phyloP scores from a whole-genome alignment of 176 grass and related monocot genomes.

The Oryza meridionalis region DNA sequence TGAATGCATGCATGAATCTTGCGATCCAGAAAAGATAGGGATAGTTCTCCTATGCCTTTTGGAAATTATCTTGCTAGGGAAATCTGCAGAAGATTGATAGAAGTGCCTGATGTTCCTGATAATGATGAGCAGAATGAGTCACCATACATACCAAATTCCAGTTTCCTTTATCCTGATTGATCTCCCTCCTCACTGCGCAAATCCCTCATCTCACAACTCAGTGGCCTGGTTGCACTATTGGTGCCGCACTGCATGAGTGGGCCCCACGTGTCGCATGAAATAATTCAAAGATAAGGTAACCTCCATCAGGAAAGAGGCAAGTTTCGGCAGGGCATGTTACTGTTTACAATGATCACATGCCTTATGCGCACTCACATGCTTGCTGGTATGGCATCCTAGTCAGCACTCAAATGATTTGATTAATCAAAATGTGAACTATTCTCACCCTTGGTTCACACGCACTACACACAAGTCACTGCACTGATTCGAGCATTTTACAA shows the following conservation, averaged over 20 bases:
- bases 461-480: no score
- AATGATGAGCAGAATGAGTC: not conserved
- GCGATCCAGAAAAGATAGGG: not conserved
- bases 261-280: not conserved
- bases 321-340: not conserved
- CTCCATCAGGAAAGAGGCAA: not conserved
- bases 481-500: not conserved
- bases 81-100: not conserved
- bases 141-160: not conserved
- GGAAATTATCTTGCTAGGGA: not conserved
- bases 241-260: not conserved
- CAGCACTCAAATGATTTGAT: no score
- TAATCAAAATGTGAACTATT: no score
- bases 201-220: no score
- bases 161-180: no score
- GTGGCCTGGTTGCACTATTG: not conserved
- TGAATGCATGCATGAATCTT: not conserved
- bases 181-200: no score
- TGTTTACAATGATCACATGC: not conserved
- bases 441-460: no score
- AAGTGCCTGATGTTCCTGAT: not conserved
- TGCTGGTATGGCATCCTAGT: not conserved
- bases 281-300: not conserved
- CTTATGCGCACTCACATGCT: not conserved
- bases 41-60: not conserved